Base-by-base conservation (phyloP, 306 rosid species). In the Cicer arietinum region DNA sequence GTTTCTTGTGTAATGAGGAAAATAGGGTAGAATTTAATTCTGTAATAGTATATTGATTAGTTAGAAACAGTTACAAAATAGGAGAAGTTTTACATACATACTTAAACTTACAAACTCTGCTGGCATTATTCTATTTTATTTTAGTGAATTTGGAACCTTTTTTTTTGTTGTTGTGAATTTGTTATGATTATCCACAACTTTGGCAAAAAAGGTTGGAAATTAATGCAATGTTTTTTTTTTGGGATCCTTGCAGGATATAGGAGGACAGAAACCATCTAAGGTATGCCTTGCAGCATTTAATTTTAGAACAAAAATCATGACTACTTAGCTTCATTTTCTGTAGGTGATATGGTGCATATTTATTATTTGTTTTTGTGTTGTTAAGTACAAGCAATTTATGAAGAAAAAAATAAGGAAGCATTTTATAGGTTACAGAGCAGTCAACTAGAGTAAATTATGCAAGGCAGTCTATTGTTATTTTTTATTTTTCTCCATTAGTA, bases 191-290 rank as follows among this genome's bases (percentile, higher is more conserved):
- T 30, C 35, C n/a, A 8, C 54, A 48, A 5, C 52, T 47, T 47
- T 47, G 52, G 52, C 8, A n/a, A 11, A 52, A n/a, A 82, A 16
- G 60, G 56, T 41, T 86, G 76, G 60, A 44, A 45, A 51, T 65
- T 43, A 30, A 57, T 44, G 60, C 30, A 47, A 22, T 69, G 14
- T 46, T 80, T 8, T 7, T n/a, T 57, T 59, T 45, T n/a, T 2
- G 3, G 30, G 22, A 2, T 22, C 2, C 16, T 63, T 77, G 79
- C 85, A 86, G 91, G 85, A 79, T 75, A 56, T 8, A 58, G 73
- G 42, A 62, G 71, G 76, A 52, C 84, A 86, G 58, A 81, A 80
- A 47, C 82, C 89, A 71, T 73, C 91, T 50, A 88, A 89, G 90
- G 97, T 88, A 71, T 35, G 71, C 56, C 1, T 47, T 69, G 66